These are phyloP conservation scores for Piper betle DNA, from an alignment of 164 flowering plant species.

Conservation along the genomic window DNA sequence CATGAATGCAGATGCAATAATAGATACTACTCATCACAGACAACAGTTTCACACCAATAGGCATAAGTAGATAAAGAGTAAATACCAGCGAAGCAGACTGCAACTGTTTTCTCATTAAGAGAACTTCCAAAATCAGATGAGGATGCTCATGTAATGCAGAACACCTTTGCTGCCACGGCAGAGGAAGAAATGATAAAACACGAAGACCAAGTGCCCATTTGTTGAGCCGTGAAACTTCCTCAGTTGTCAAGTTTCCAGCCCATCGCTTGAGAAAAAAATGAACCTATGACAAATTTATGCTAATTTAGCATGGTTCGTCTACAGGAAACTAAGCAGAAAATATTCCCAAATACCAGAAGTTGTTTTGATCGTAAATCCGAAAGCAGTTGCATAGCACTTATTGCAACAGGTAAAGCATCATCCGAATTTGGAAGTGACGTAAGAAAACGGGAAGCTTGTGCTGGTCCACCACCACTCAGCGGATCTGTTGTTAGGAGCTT, in stretches of 20 bases:
- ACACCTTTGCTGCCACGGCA: slow-evolving; percentile 98
- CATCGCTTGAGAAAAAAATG: slow-evolving; percentile 94
- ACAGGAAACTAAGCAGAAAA: neutral
- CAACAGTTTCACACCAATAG: slow-evolving; percentile 1
- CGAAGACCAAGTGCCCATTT: slow-evolving; percentile 98
- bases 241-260: slow-evolving; percentile 77
- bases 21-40: neutral
- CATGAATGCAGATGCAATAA: neutral
- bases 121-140: slow-evolving; percentile 82
- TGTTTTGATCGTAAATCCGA: slow-evolving; percentile 92
- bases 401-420: slow-evolving; percentile 96
- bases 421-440: slow-evolving; percentile 83
- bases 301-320: neutral
- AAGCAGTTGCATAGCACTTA: slow-evolving; percentile 97
- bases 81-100: slow-evolving; percentile 90
- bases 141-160: slow-evolving; percentile 97
- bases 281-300: slow-evolving; percentile 35
- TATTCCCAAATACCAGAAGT: slow-evolving; percentile 52
- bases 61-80: neutral
- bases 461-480: slow-evolving; percentile 96
- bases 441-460: slow-evolving; percentile 98
- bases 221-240: slow-evolving; percentile 72
- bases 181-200: slow-evolving; percentile 83
- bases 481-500: slow-evolving; percentile 97
- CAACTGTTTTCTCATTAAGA: slow-evolving; percentile 94